These are phyloP conservation scores for Candida glucosophila DNA, from an alignment of 1,139 yeast species.

Conservation along the genomic window DNA sequence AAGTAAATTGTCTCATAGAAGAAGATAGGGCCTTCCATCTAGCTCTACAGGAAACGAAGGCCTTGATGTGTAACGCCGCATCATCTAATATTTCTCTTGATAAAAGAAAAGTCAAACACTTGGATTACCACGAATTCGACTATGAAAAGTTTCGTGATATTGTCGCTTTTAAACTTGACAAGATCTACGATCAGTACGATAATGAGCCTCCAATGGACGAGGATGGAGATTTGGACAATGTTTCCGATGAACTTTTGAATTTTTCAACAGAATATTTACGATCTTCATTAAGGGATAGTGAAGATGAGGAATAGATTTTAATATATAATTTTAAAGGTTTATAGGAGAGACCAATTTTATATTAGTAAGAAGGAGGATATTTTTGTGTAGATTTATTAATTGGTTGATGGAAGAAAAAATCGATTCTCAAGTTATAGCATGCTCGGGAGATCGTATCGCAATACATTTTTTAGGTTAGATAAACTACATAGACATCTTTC, in stretches of 20 bases:
- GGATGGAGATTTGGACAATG: conserved; percentile 9
- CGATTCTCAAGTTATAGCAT: no score
- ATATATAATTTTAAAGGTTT: no score
- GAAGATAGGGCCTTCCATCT: conserved; percentile 26
- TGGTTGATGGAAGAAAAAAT: no score
- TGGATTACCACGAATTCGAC: conserved; percentile 15
- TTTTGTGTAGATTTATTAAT: no score
- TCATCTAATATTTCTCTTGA: conserved; percentile 5
- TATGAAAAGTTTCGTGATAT: conserved; percentile 19
- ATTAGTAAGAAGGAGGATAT: no score
- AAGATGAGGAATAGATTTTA: conserved; percentile 7
- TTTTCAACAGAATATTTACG: conserved; percentile 24
- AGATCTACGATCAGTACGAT: conserved; percentile 12
- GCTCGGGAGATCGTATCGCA: no score
- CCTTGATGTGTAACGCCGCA: conserved; percentile 4
- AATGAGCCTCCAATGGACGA: conserved; percentile 5
- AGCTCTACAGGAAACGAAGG: conserved; percentile 18
- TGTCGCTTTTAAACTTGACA: conserved; percentile 15
- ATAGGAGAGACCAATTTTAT: background rate
- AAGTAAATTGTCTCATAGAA: conserved; percentile 22
- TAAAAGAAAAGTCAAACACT: conserved; percentile 3
- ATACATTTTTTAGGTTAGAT: conserved; percentile 10
- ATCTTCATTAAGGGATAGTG: conserved; percentile 15
- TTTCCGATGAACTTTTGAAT: conserved; percentile 18
- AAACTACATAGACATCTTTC: conserved; percentile 20